Evolutionary conservation across 2,329 filamentous ascomycete species (phyloP), one percentile per base, ranked within the genome.

Genomic region (Penicillium olsonii): DNA sequence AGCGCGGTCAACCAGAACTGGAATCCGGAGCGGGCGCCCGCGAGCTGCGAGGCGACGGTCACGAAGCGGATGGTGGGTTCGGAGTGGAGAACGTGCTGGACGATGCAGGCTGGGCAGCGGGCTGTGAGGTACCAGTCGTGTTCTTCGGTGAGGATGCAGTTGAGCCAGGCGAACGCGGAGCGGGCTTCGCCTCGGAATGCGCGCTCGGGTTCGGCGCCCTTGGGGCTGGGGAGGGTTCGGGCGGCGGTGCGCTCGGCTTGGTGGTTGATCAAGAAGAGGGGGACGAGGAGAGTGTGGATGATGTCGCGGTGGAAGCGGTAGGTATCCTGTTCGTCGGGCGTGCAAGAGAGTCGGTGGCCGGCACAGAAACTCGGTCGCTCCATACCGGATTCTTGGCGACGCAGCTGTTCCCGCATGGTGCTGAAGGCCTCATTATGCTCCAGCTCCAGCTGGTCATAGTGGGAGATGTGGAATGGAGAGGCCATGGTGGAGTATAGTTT

Each of bases 81-180:
- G n/a, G 71, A 74, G 47, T 73, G 63, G 14, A 75, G 59, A 37
- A 74, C 70, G 47, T 75, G 68, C 47, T 68, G 60, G 8, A 74
- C 71, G 35, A 74, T 68, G 52, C 73, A 75, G 39, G 70, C 70
- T 26, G 81, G 80, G 63, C 82, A 84, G 20, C 80, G 79, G 20
- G 74, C 67, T 2, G 79, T 81, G 49, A 75, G 68, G 58, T 79
- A 82, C 80, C 80, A 84, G 53, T 83, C 78, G 51, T 78, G 75
- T 55, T 81, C 80, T 43, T 82, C 80, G 10, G 69, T 71, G 18
- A 84, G 64, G 50, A 84, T 82, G 65, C 79, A 83, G 53, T 83
- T 78, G 29, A 84, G 71, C 75, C 80, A 84, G 44, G 82, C 68
- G 60, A 81, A 84, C 1, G 81, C 80, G 51, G 76, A 76, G 37